Base-by-base conservation (phyloP, 78 protist genomes). In the Ministeria vibrans region DNA sequence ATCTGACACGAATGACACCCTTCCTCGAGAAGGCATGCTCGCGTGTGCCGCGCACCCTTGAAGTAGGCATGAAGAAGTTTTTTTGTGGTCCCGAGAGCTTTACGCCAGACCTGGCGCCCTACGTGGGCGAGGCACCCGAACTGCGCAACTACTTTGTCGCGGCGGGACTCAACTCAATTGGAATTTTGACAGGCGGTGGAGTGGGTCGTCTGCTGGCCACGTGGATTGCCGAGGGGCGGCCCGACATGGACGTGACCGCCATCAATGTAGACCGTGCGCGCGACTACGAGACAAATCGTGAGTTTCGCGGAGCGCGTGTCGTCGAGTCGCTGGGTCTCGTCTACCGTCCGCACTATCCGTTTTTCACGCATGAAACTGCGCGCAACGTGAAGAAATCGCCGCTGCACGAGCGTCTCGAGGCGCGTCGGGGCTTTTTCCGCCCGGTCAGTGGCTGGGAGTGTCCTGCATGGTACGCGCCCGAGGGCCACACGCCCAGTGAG, bases 61-160 rank as follows among this genome's bases (percentile, higher is more conserved):
- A n/a, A n/a, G n/a, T n/a, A n/a, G n/a, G n/a, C n/a, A n/a, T n/a
- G n/a, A n/a, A n/a, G n/a, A n/a, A n/a, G n/a, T n/a, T n/a, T n/a
- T n/a, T n/a, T n/a, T n/a, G n/a, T n/a, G 88, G 89, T 18, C 84
- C 83, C 27, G 83, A 85, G 75, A 55, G 77, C 22, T 84, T 84
- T 59, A 84, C 88, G 6, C 79, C 88, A 13, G 88, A 84, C 81
- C 34, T 49, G 36, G 27, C 20, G 43, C 69, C 62, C n/a, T 36
- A 78, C n/a, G 45, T 83, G 34, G 75, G 79, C 62, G 78, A 45
- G 64, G 41, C 83, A 27, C 88, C 88, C 23, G 79, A 78, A 71
- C 38, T 77, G 20, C 49, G 64, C 53, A 28, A 66, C 62, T 83
- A 59, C 70, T 83, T 0, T 15, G 82, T 83, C 20, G 87, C 80